Evolutionary conservation across 2,329 filamentous ascomycete genomes (phyloP), one percentile per base, ranked within the genome.

Genomic region (Penicillium decumbens): DNA sequence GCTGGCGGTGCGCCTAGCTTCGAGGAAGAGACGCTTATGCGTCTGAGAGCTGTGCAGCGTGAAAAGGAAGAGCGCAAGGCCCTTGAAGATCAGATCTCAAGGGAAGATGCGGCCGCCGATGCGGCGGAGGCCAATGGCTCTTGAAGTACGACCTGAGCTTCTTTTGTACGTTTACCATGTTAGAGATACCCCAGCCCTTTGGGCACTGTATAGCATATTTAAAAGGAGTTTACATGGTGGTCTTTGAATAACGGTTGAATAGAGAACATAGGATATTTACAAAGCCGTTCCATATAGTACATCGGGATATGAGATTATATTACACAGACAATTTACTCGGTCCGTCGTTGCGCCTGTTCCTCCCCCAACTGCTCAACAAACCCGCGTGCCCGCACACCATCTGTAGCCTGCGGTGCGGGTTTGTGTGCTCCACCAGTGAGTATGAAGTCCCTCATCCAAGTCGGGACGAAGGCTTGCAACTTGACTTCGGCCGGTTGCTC

Each of bases 381-480:
- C 28, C 62, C 66, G 38, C 62, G 64, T 10, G 68, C 70, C 43
- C 71, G 63, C 12, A 65, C 60, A 8, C 62, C 65, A 33, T 69
- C 66, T 24, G 45, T 56, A 41, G 55, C 47, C 25, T 45, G 55
- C n/a, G 54, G 47, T n/a, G 54, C 40, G 59, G 64, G 55, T 58
- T 70, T 67, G 59, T 71, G 68, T 64, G 68, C 56, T 54, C 64
- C 66, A 51, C 73, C 55, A 57, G 66, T 56, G 40, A 66, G 32
- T 56, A 72, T 65, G 69, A 74, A 68, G 60, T 77, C 58, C 51
- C 74, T 72, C 18, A 79, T 71, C 92, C 92, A 97, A 35, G 82
- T 76, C 0, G 91, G 90, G 59, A 96, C 84, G 69, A 95, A 87
- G 0, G 92, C 89, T 74, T 87, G 90, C 30, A 90, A 63, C 58